Base-by-base conservation (phyloP, 306 rosid species). In the Prinsepia uniflora region DNA sequence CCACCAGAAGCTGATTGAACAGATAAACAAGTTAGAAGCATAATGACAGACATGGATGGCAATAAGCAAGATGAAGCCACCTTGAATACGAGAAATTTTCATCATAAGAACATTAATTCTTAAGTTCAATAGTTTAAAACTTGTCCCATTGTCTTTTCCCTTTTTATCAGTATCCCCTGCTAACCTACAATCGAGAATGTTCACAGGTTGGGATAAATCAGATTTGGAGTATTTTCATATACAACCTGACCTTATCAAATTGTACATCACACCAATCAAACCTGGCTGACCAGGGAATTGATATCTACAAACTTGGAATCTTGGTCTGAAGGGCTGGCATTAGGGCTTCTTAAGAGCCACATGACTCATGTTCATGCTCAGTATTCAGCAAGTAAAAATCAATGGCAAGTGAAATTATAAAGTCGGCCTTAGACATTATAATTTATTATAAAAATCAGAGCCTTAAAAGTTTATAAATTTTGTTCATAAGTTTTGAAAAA, bases 1-100 rank as follows among this genome's bases (percentile, higher is more conserved):
- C 90, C 75, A 95, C 99, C 79, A 95, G 78, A 68, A 95, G 96
- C 97, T 95, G 97, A 65, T 84, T 14, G 42, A 75, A 48, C 44
- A n/a, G 34, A 72, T 68, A 34, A 72, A 46, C 2, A 15, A 61
- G 24, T 57, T 47, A 75, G 63, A 5, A 58, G 24, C 82, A 65
- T 22, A 19, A 49, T 54, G 4, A 34, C 39, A 67, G 10, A 7
- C 19, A 39, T 12, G 14, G n/a, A 30, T 17, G 44, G 30, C 10
- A 73, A 10, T 42, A 42, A 14, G 57, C 15, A 64, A 65, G 12
- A 54, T 53, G 19, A 11, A n/a, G 46, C 22, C 54, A 9, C 39
- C 10, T 49, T 61, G 15, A 4, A 50, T 0, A 19, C 17, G 36
- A 6, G 10, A n/a, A 50, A 39, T 18, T 49, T 24, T 17, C 39